Base-by-base conservation (phyloP, 352 stramenopile genomes). In the Globisporangium emineosum region DNA sequence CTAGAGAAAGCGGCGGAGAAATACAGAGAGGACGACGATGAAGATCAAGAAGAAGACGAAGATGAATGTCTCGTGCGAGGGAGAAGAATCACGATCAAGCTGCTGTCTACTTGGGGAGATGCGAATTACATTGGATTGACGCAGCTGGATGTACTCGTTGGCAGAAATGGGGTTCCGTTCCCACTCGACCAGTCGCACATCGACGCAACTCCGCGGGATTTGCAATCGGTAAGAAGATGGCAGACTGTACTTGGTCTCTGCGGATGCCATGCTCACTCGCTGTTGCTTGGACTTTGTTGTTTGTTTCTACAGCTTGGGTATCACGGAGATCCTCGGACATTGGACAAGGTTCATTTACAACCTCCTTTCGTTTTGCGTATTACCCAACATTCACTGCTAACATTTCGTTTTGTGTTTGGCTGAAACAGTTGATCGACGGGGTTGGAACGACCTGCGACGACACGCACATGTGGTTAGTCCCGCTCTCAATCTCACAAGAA, bases 391-490 rank as follows among this genome's bases (percentile, higher is more conserved):
- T 6, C 5, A 10, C 17, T 13, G 32, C 5, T 13, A 19, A 54
- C 15, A 49, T 27, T 3, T 29, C n/a, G n/a, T n/a, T n/a, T 32
- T 67, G 4, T n/a, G 9, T 5, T 43, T 2, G 6, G 3, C 8
- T 12, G 5, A 5, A 33, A 5, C 37, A 93, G 83, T 66, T 97
- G 12, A 67, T 97, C 9, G 90, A 98, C 64, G 88, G 89, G 1
- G 68, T 90, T 8, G 78, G 83, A 8, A 76, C 71, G 27, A 97
- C 89, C 3, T 95, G 76, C 52, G 89, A 98, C 32, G 91, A 97
- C 64, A 80, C 85, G 9, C 90, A 98, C 69, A 90, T 93, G 79
- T 98, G 91, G 91, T 77, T 98, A 0, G 75, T 96, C 27, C 91
- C 91, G 1, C 78, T 91, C 8, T 72, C 77, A 53, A 1, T 51